Percentiles rank a stretch among this genome's conserved stretches.
phyloP scores from a whole-genome alignment of 225 moss, liverwort and hornwort genomes.

The Marchantia paleacea region DNA sequence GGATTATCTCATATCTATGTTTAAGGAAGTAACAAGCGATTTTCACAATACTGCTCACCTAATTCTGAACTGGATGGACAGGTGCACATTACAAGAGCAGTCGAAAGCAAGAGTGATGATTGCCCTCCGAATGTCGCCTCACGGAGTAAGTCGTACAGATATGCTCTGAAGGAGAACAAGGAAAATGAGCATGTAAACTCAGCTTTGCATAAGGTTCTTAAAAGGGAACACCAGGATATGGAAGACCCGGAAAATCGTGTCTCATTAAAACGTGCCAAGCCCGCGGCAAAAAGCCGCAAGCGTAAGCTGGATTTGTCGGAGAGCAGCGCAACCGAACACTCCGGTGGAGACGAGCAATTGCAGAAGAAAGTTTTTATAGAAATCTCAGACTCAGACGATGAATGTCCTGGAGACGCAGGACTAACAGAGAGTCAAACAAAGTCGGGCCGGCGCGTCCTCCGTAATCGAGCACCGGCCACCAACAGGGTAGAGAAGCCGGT shows the following conservation, averaged over 20 bases:
- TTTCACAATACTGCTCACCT: neutral
- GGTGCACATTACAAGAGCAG: constrained; percentile 32
- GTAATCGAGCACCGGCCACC: neutral
- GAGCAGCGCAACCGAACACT: neutral
- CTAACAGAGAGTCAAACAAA: neutral
- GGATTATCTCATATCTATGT: neutral
- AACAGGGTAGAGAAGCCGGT: neutral
- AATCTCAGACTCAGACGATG: neutral
- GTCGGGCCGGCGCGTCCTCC: neutral
- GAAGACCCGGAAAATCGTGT: neutral
- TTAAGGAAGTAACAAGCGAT: neutral
- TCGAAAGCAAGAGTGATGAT: neutral
- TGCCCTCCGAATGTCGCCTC: neutral
- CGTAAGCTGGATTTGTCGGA: constrained; percentile 10
- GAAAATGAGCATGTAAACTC: constrained; percentile 31
- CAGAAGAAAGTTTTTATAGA: neutral
- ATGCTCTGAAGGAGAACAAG: constrained; percentile 20
- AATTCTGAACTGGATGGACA: constrained; percentile 1
- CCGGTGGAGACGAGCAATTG: neutral
- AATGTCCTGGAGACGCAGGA: neutral
- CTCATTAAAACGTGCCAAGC: neutral
- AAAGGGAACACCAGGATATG: constrained; percentile 4
- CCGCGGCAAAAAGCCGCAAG: neutral
- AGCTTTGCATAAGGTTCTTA: constrained; percentile 17
- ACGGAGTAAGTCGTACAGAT: constrained; percentile 13